Percentiles rank a stretch among this genome's conserved stretches.
These are phyloP conservation scores for Mychonastes homosphaera DNA, from an alignment of 139 green algal species.

Conservation along the genomic window DNA sequence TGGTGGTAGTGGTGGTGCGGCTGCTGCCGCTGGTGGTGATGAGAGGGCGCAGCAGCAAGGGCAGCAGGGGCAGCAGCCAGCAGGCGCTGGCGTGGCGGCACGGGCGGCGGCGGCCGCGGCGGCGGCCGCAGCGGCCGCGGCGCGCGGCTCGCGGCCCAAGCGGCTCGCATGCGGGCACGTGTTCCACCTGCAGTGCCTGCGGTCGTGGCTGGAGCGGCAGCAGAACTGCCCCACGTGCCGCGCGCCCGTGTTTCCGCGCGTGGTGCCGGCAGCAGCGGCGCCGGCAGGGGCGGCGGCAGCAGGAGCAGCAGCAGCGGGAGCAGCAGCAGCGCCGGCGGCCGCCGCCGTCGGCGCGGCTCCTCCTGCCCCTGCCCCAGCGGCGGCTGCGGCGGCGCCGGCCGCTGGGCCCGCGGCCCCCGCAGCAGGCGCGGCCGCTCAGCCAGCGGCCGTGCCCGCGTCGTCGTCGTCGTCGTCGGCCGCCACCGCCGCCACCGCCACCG, in stretches of 20 bases:
- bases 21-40: not conserved
- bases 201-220: conserved; percentile 95
- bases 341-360: too few relatives aligned
- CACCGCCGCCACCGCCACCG: too few relatives aligned
- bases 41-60: not conserved
- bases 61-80: not conserved
- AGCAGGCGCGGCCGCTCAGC: too few relatives aligned
- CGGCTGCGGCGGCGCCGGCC: too few relatives aligned
- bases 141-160: conserved; percentile 57
- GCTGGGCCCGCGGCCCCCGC: too few relatives aligned
- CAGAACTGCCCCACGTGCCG: conserved; percentile 95
- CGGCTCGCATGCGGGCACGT: conserved; percentile 85
- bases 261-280: not conserved
- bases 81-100: not conserved
- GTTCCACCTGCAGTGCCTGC: conserved; percentile 94
- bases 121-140: conserved; percentile 7
- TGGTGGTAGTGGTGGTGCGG: not conserved
- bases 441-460: too few relatives aligned
- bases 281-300: conserved; percentile 10
- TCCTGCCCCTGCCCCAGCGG: too few relatives aligned
- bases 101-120: conserved; percentile 23
- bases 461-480: too few relatives aligned
- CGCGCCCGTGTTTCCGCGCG: conserved; percentile 58
- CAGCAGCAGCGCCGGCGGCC: conserved; percentile 2
- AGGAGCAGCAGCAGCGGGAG: not conserved